Percentiles rank a stretch among this genome's conserved stretches.
phyloP scores from a whole-genome alignment of 129 eudicot genomes.

The Chrysanthemum makinoi region DNA sequence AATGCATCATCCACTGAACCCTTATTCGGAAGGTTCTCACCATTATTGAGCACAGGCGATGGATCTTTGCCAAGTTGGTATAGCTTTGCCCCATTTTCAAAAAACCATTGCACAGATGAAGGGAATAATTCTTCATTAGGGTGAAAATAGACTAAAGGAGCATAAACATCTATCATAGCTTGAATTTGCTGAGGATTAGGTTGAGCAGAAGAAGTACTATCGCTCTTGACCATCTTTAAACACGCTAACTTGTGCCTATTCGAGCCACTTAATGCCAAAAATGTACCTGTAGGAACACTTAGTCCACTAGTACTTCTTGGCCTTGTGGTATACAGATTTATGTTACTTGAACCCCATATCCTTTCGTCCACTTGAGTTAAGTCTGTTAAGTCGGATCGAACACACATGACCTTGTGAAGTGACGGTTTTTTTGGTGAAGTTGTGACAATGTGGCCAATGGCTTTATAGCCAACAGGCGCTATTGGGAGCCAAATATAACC shows the following conservation, averaged over 20 bases:
- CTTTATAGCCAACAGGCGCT: conserved; percentile 37
- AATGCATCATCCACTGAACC: conserved; percentile 29
- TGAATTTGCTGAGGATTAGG: conserved; percentile 30
- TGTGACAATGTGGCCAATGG: conserved; percentile 47
- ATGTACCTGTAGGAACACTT: conserved; percentile 37
- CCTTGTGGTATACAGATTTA: conserved; percentile 23
- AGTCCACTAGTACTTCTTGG: background rate
- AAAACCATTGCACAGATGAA: conserved; percentile 40
- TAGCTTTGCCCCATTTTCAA: conserved; percentile 33
- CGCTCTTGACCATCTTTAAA: conserved; percentile 20
- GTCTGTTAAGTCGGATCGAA: conserved; percentile 40
- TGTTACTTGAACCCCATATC: conserved; percentile 36
- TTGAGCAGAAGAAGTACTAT: conserved; percentile 18
- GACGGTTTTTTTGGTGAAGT: conserved; percentile 41
- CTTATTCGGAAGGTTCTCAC: conserved; percentile 35
- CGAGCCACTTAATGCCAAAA: conserved; percentile 17
- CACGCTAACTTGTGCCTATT: background rate
- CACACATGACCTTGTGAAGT: conserved; percentile 30
- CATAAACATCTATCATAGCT: conserved; percentile 25
- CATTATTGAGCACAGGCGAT: conserved; percentile 6
- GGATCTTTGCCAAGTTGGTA: conserved; percentile 19
- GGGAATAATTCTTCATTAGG: conserved; percentile 41
- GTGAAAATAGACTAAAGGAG: conserved; percentile 39
- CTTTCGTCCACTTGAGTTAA: conserved; percentile 13
- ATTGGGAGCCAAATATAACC: conserved; percentile 57